A percentile compares a stretch with the other conserved stretches of the same genome.
Evolutionary conservation across 2,329 filamentous ascomycete genomes (phyloP).

Genomic region (Mycosphaerelloides madeirae): DNA sequence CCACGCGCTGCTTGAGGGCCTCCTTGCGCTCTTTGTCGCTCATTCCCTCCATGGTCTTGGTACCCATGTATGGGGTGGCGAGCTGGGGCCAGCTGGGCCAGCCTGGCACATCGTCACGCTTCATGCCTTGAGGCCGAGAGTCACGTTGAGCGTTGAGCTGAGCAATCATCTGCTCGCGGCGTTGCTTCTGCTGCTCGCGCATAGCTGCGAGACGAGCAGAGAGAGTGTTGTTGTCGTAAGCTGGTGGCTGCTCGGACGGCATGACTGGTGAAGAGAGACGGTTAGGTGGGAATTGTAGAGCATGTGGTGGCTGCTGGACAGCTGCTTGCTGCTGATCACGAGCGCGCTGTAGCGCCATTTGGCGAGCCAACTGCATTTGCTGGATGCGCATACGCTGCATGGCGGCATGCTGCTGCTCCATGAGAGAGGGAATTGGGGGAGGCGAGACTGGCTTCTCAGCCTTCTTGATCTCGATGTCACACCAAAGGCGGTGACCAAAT

Average conservation of each 20-base stretch:
- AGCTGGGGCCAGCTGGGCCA: conserved; percentile 7
- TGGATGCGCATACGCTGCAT: conserved; percentile 10
- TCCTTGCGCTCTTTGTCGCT: conserved; percentile 27
- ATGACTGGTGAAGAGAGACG: conserved; percentile 2
- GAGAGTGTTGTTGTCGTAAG: conserved; percentile 19
- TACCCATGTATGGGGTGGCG: conserved; percentile 4
- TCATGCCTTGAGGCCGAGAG: conserved; percentile 9
- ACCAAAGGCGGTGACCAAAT: conserved; percentile 94
- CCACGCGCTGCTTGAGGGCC: conserved; percentile 28
- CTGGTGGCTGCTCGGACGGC: conserved; percentile 19
- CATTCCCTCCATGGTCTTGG: conserved; percentile 3
- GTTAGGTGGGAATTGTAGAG: not conserved
- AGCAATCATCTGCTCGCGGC: conserved; percentile 34
- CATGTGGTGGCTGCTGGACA: conserved; percentile 1
- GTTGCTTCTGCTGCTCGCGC: conserved; percentile 28
- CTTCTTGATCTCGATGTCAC: conserved; percentile 68
- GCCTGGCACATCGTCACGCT: conserved; percentile 12
- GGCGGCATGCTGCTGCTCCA: conserved; percentile 7
- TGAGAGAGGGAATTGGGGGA: conserved; percentile 1
- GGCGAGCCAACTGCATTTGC: conserved; percentile 23
- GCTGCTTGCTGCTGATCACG: conserved; percentile 17
- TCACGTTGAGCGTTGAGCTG: conserved; percentile 22
- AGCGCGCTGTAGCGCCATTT: conserved; percentile 31
- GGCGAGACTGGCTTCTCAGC: conserved; percentile 13
- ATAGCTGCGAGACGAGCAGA: conserved; percentile 22